Evolutionary conservation across 2,329 filamentous ascomycete genomes (phyloP), one percentile per base, ranked within the genome.

Genomic region (Hymenoscyphus repandus): DNA sequence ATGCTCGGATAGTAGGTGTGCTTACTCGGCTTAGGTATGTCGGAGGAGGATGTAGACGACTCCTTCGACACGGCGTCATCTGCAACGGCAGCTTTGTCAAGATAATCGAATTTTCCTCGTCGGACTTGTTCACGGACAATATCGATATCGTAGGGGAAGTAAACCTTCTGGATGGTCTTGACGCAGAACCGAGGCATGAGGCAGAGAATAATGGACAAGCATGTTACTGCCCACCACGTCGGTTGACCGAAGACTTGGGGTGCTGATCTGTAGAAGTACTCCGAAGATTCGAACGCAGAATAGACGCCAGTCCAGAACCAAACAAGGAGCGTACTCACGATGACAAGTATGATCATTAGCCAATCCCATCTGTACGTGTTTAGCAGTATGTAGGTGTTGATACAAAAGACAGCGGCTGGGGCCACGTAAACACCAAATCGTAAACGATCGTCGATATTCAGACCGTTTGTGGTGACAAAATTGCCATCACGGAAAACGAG

Each of bases 351-450:
- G 18, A 91, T 70, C 71, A 95, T 95, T 63, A 99, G 76, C 92
- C 92, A 99, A 68, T 99, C 93, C 93, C 93, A 99, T 54, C 92
- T 83, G 69, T 96, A 97, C 1, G 88, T 95, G 71, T 99, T 99
- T 73, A 97, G 83, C 58, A 99, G 75, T 60, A 99, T 89, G 73
- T 97, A 99, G 52, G 85, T 74, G 69, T 99, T 99, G 74, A 96
- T 95, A 37, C 89, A 85, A 59, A 95, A 73, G 52, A 99, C 85
- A 6, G 89, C 84, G 12, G 88, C 87, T 51, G 88, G 89, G 2
- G 85, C 90, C 61, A 96, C 82, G 68, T 93, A 95, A 47, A 89
- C 80, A 62, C 93, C 93, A 64, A 99, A 86, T 58, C 91, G 84
- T 56, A 84, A 80, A 59, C 90, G 83, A 62, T 97, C 92, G 54